These are phyloP conservation scores for Geosmithia morbida DNA, from an alignment of 2,329 filamentous ascomycete genomes.

Conservation along the genomic window DNA sequence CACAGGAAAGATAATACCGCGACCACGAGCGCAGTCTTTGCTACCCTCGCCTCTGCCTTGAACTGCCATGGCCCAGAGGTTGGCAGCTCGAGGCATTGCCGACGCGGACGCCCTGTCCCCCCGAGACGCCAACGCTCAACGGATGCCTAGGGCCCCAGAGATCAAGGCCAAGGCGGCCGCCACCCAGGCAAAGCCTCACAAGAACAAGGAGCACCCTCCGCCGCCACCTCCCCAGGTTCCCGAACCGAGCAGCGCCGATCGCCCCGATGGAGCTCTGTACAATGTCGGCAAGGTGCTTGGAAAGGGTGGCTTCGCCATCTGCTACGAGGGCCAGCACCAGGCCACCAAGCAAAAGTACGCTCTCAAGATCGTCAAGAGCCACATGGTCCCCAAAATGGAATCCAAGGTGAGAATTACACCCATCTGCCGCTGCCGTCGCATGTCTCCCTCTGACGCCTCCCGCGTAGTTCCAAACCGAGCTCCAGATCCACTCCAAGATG, in stretches of 20 bases:
- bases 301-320: conserved; percentile 73
- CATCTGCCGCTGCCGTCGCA: not conserved
- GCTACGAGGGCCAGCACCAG: conserved; percentile 56
- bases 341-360: conserved; percentile 56
- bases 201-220: conserved; percentile 52
- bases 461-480: conserved; percentile 56
- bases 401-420: conserved; percentile 48
- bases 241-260: conserved; percentile 54
- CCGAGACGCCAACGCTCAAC: conserved; percentile 48
- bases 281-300: conserved; percentile 61
- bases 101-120: conserved; percentile 51
- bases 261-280: conserved; percentile 56
- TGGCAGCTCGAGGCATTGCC: conserved; percentile 32
- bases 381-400: conserved; percentile 71
- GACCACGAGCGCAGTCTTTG: not conserved
- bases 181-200: conserved; percentile 38
- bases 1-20: not conserved
- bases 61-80: conserved; percentile 28
- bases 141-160: conserved; percentile 31
- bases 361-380: conserved; percentile 71
- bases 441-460: conserved; percentile 6
- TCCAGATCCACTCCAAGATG: conserved; percentile 98
- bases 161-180: conserved; percentile 33
- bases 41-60: not conserved
- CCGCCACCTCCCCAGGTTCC: conserved; percentile 45